A percentile compares a stretch with the other conserved stretches of the same genome.
Conservation (phyloP, 2,329 filamentous ascomycete species). For the Epichloe bromicola region DNA sequence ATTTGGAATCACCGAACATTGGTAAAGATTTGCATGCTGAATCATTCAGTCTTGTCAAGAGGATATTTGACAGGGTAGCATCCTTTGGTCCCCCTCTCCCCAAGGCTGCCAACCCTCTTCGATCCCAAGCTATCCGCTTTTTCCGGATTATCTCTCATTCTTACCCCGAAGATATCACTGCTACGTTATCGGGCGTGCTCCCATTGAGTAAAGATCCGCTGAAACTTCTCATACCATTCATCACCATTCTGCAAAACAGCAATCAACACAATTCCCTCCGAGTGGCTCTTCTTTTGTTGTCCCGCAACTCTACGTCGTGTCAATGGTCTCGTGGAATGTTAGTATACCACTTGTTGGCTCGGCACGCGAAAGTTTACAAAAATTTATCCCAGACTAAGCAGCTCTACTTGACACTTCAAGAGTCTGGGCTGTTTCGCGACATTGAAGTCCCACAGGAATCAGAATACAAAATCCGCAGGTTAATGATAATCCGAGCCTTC, state of each 20-base stretch:
- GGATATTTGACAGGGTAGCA: constrained; percentile 10
- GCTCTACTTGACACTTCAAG: constrained; percentile 16
- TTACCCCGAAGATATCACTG: constrained; percentile 8
- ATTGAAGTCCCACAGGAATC: constrained; percentile 8
- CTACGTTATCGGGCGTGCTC: constrained; percentile 11
- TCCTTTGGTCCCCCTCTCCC: constrained; percentile 7
- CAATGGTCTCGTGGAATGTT: constrained; percentile 9
- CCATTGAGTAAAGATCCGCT: constrained; percentile 13
- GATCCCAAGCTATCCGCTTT: constrained; percentile 13
- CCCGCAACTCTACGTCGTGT: constrained; percentile 1
- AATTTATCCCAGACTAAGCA: constrained; percentile 11
- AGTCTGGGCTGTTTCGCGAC: constrained; percentile 15
- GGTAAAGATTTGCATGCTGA: background rate
- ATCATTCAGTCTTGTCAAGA: constrained; percentile 6
- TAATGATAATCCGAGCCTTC: constrained; percentile 15
- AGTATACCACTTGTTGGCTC: constrained; percentile 7
- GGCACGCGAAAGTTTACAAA: background rate
- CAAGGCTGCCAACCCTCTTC: constrained; percentile 3
- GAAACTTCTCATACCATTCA: background rate
- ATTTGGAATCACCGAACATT: constrained; percentile 2
- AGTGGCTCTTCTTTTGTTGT: constrained; percentile 7
- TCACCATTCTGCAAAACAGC: constrained; percentile 3
- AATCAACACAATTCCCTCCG: constrained; percentile 5
- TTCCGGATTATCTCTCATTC: constrained; percentile 11
- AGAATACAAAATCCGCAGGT: constrained; percentile 17